These are phyloP conservation scores for Fraxinus paxiana DNA, from an alignment of 305 asterid genomes.

Conservation along the genomic window DNA sequence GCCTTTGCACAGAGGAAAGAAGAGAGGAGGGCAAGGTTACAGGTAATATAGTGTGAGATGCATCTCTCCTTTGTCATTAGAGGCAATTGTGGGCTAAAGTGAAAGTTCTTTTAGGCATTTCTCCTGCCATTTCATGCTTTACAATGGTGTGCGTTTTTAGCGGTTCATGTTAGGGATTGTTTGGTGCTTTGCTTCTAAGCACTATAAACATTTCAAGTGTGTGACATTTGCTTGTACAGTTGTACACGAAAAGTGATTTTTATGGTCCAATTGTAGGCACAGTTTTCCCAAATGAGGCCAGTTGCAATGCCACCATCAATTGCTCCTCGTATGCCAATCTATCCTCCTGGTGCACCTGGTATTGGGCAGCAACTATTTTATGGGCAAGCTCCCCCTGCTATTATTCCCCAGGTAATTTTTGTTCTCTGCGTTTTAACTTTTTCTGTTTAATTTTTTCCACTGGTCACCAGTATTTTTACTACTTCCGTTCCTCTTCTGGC, in stretches of 20 bases:
- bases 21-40: slow-evolving; percentile 41
- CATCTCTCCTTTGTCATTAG: background rate
- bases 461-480: background rate
- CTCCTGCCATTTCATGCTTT: background rate
- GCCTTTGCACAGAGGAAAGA: slow-evolving; percentile 46
- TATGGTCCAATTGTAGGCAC: slow-evolving; percentile 33
- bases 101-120: background rate
- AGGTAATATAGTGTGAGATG: slow-evolving; percentile 22
- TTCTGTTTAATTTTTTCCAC: background rate
- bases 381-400: slow-evolving; percentile 50
- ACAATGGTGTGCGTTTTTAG: background rate
- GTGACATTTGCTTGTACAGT: background rate
- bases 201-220: background rate
- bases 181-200: background rate
- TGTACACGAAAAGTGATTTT: background rate
- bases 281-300: slow-evolving; percentile 50
- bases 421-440: background rate
- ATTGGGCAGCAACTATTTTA: slow-evolving; percentile 46
- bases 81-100: background rate
- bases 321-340: slow-evolving; percentile 49
- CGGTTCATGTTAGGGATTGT: background rate
- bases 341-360: slow-evolving; percentile 50
- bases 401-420: slow-evolving; percentile 30
- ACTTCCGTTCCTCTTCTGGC: background rate
- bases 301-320: slow-evolving; percentile 42